Percentiles rank a stretch among this genome's conserved stretches.
phyloP scores from a whole-genome alignment of 495 filamentous ascomycete genomes.

The Choiromyces venosus region DNA sequence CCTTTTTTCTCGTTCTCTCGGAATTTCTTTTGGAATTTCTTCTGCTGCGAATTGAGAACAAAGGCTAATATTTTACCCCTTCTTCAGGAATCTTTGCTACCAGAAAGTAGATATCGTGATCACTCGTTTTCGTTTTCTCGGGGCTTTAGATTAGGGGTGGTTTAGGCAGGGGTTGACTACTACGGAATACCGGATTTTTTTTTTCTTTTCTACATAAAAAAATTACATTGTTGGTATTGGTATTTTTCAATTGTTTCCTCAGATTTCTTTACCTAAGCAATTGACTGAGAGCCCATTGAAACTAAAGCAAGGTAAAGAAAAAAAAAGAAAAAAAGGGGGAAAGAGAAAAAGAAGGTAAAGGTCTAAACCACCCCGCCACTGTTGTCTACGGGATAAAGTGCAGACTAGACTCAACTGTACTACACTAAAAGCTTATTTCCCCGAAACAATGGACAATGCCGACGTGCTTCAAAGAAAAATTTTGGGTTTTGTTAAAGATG shows the following conservation, averaged over 20 bases:
- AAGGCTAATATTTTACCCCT: neutral
- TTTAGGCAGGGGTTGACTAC: neutral
- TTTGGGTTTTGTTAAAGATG: neutral
- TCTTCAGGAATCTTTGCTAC: neutral
- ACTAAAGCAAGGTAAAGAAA: neutral
- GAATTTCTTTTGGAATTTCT: neutral
- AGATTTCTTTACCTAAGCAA: neutral
- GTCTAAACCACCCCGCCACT: neutral
- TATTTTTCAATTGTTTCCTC: neutral
- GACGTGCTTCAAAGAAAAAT: neutral
- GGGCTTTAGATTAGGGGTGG: neutral
- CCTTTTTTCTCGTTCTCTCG: neutral
- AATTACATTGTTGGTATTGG: neutral
- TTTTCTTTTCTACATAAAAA: neutral
- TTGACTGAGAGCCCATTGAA: neutral
- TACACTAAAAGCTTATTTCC: neutral
- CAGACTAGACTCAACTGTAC: neutral
- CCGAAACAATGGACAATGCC: neutral
- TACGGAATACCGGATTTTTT: neutral
- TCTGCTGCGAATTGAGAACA: neutral
- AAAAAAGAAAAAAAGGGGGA: neutral
- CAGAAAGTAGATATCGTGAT: neutral
- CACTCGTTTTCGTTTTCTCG: neutral
- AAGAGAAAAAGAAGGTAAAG: neutral
- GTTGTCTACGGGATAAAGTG: neutral